Conservation (phyloP, 1,284 basidiomycete genomes). For the Ustilago vetiveriae region DNA sequence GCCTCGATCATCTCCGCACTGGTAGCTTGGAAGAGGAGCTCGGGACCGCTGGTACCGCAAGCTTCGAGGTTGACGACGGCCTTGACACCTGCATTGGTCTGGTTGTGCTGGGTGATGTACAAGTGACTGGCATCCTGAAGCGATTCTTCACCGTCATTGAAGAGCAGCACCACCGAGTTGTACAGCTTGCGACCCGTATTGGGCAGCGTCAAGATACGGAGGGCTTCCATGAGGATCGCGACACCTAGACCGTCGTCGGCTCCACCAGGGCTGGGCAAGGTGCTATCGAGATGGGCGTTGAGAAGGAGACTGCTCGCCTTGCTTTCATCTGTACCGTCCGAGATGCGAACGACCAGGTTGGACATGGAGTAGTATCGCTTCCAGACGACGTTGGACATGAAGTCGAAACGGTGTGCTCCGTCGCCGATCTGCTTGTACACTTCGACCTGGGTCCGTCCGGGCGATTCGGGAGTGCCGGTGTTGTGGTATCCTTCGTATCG, state of each 20-base stretch:
- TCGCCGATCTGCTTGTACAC: constrained; percentile 65
- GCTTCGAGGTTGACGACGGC: constrained; percentile 94
- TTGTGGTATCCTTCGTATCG: constrained; percentile 69
- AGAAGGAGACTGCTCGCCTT: constrained; percentile 74
- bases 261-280: constrained; percentile 70
- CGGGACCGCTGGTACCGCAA: constrained; percentile 86
- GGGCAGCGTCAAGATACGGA: constrained; percentile 75
- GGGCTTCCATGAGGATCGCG: constrained; percentile 85
- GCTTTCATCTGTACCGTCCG: constrained; percentile 76
- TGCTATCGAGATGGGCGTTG: constrained; percentile 86
- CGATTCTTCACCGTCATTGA: constrained; percentile 92
- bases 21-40: constrained; percentile 94
- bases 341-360: constrained; percentile 89
- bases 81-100: constrained; percentile 73
- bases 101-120: constrained; percentile 64
- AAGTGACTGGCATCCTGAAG: constrained; percentile 88
- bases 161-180: constrained; percentile 87
- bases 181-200: constrained; percentile 78
- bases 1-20: constrained; percentile 92
- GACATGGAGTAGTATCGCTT: constrained; percentile 87
- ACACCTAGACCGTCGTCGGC: constrained; percentile 80
- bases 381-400: constrained; percentile 75
- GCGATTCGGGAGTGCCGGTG: constrained; percentile 33
- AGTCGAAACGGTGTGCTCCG: constrained; percentile 65
- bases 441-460: constrained; percentile 61